Base-by-base conservation (phyloP, 257 asterid genomes). In the Primulina eburnea region DNA sequence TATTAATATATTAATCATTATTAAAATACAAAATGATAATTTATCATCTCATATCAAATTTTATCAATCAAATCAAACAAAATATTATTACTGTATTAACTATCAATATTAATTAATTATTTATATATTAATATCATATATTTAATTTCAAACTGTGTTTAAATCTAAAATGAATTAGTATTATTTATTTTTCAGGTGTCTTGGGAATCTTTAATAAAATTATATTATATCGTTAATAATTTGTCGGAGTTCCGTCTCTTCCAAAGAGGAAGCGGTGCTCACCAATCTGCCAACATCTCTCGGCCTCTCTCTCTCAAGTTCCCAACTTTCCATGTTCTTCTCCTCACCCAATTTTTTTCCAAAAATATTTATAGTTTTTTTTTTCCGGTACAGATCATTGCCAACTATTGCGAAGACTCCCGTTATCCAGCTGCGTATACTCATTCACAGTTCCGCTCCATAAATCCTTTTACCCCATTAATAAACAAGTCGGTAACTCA, bases 361-460 rank as follows among this genome's bases (percentile, higher is more conserved):
- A 6, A 32, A 43, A 43, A 43, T 43, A 12, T 43, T 43, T 70
- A 11, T 8, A 5, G n/a, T n/a, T n/a, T n/a, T n/a, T 60, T 75
- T 72, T 64, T 74, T 68, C 60, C 78, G 37, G 33, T 78, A 43
- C 84, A 79, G 68, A 82, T 79, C 77, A 70, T 71, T 75, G 62
- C 77, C 75, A 38, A 50, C 10, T 35, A 58, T 77, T 62, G 47
- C 26, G 63, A 65, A 60, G 67, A 58, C 64, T 52, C 76, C 75
- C 71, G 72, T 40, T 76, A 78, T 60, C 81, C 73, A 64, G 81
- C 83, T 79, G 14, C 59, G 53, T 60, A 26, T 29, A 29, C 33
- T 69, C 55, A 12, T 55, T 65, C 70, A 32, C 56, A 53, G 72
- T 79, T 67, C 67, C 62, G 58, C 70, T 77, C 80, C 64, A 47